These are phyloP conservation scores for Lepidium didymum DNA, from an alignment of 345 rosid genomes.

Conservation along the genomic window DNA sequence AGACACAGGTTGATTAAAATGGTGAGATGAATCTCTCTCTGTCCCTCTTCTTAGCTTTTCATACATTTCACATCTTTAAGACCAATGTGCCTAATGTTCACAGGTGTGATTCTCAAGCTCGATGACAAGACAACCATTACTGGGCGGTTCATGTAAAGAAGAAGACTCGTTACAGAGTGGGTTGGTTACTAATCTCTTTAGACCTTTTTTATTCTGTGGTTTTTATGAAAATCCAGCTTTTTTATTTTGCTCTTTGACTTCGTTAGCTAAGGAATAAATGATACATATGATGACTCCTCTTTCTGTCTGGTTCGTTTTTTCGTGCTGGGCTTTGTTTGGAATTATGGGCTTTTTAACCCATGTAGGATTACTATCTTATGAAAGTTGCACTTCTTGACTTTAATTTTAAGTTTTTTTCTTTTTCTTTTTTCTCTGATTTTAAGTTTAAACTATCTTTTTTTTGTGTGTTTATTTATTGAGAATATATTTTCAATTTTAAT, in stretches of 20 bases:
- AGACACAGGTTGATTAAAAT: constrained; percentile 7
- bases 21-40: constrained; percentile 9
- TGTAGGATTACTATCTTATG: background rate
- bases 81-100: background rate
- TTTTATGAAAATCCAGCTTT: background rate
- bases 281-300: background rate
- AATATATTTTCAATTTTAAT: background rate
- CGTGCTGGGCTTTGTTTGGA: constrained; percentile 7
- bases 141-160: constrained; percentile 13
- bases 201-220: background rate
- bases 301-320: too few relatives aligned
- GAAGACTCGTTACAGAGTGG: too few relatives aligned
- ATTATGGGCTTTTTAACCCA: background rate
- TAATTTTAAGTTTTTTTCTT: too few relatives aligned
- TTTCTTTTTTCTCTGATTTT: too few relatives aligned
- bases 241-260: constrained; percentile 4
- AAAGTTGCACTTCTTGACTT: background rate
- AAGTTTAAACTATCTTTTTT: background rate
- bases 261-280: background rate
- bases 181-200: constrained; percentile 15
- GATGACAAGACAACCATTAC: background rate
- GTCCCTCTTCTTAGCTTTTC: background rate
- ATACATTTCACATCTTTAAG: background rate
- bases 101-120: constrained; percentile 4
- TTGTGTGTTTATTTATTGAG: background rate